These are phyloP conservation scores for Beauveria medogensis DNA, from an alignment of 2,329 filamentous ascomycete species.

Conservation along the genomic window DNA sequence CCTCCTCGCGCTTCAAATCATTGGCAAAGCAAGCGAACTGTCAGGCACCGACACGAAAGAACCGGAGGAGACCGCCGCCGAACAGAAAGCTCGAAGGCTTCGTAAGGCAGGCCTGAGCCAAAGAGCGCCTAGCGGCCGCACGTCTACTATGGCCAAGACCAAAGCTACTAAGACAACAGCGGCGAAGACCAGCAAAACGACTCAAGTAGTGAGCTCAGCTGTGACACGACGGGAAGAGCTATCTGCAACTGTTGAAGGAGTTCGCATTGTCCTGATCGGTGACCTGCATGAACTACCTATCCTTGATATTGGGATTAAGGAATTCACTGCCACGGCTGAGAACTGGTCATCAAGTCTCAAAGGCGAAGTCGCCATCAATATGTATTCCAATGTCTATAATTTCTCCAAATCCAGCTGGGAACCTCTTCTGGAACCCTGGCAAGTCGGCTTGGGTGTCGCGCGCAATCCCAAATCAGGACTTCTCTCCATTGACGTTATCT, in stretches of 20 bases:
- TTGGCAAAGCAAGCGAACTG: constrained; percentile 83
- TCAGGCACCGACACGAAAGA: constrained; percentile 54
- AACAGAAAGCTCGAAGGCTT: constrained; percentile 49
- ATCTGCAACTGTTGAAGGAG: constrained; percentile 75
- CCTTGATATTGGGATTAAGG: constrained; percentile 86
- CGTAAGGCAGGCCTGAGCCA: constrained; percentile 42
- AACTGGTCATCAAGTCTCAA: constrained; percentile 88
- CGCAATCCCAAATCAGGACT: constrained; percentile 68
- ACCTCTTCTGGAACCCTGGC: constrained; percentile 91
- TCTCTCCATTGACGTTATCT: constrained; percentile 76
- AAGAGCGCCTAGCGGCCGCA: constrained; percentile 48
- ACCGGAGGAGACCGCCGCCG: constrained; percentile 30
- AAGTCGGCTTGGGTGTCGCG: constrained; percentile 81
- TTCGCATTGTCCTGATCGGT: constrained; percentile 89
- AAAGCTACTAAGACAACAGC: constrained; percentile 30
- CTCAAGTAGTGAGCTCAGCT: background rate
- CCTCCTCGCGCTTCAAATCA: constrained; percentile 83
- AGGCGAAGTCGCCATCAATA: constrained; percentile 83
- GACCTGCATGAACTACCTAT: constrained; percentile 94
- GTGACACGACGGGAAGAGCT: constrained; percentile 59
- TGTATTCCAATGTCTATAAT: constrained; percentile 96
- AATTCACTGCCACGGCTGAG: constrained; percentile 73
- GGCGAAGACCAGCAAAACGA: constrained; percentile 19
- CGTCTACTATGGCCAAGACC: constrained; percentile 43
- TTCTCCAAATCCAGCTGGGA: constrained; percentile 99